A percentile compares a stretch with the other conserved stretches of the same genome.
Evolutionary conservation across 2,329 filamentous ascomycete genomes (phyloP).

Genomic region (Fusarium lateritium): DNA sequence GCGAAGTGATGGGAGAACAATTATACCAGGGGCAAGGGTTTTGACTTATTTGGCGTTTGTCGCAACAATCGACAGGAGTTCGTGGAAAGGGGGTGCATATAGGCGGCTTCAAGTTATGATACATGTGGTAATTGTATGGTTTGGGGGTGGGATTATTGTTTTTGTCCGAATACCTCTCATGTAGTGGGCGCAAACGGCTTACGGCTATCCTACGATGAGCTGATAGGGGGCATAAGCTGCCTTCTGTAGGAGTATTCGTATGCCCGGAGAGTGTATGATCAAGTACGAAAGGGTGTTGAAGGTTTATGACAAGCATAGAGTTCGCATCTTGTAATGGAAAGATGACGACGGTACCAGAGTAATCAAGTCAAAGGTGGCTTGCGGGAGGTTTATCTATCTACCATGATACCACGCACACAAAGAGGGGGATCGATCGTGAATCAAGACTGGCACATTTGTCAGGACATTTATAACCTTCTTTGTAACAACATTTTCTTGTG

Average conservation of each 20-base stretch:
- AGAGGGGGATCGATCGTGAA: conserved; percentile 13
- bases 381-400: conserved; percentile 16
- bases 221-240: conserved; percentile 26
- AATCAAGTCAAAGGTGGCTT: conserved; percentile 28
- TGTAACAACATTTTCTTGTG: conserved; percentile 8
- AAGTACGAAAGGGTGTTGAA: conserved; percentile 14
- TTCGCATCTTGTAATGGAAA: conserved; percentile 32
- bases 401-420: conserved; percentile 16
- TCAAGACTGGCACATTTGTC: conserved; percentile 6
- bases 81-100: conserved; percentile 2
- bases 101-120: conserved; percentile 21
- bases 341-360: conserved; percentile 23
- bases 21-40: not conserved
- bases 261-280: conserved; percentile 36
- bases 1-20: conserved; percentile 20
- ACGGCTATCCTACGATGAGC: conserved; percentile 6
- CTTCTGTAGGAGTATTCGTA: conserved; percentile 34
- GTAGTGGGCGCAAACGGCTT: conserved; percentile 13
- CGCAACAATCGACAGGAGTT: conserved; percentile 18
- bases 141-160: not conserved
- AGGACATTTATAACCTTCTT: not conserved
- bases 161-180: conserved; percentile 10
- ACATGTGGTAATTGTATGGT: conserved; percentile 18
- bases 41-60: conserved; percentile 21
- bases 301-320: conserved; percentile 45